Conservation (phyloP, 2,329 filamentous ascomycete species). For the Penicillium sp. region DNA sequence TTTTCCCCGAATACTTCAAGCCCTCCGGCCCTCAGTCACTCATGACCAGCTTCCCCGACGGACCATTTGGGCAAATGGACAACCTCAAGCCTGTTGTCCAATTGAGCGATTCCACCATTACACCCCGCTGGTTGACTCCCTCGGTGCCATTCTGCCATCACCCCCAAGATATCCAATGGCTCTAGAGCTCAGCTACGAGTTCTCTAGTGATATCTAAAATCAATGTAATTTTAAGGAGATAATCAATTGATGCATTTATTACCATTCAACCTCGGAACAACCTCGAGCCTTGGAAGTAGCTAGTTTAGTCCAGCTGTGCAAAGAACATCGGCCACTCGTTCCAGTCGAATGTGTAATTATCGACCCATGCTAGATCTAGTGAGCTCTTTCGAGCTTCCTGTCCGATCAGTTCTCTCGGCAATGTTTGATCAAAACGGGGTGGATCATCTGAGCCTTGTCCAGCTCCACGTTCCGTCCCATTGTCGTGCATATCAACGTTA, state of each 20-base stretch:
- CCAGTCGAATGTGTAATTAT: constrained; percentile 15
- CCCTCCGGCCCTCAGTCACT: neutral
- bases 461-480: neutral
- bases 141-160: constrained; percentile 17
- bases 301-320: constrained; percentile 8
- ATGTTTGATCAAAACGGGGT: neutral
- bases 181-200: neutral
- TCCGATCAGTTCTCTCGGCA: neutral
- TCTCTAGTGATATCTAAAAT: no score
- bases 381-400: neutral
- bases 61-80: constrained; percentile 13
- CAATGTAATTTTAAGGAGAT: no score
- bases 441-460: neutral
- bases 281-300: neutral
- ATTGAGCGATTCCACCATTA: constrained; percentile 10
- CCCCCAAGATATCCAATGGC: constrained; percentile 3
- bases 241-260: neutral
- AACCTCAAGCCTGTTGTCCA: constrained; percentile 19
- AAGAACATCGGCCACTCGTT: constrained; percentile 17
- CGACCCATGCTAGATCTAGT: neutral
- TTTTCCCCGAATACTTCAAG: constrained; percentile 15
- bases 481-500: neutral
- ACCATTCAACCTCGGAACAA: neutral
- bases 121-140: constrained; percentile 16
- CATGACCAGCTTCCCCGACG: constrained; percentile 9